Base-by-base conservation (phyloP, 176 grass and related monocot species). In the sorghum (Sorghum bicolor) region DNA sequence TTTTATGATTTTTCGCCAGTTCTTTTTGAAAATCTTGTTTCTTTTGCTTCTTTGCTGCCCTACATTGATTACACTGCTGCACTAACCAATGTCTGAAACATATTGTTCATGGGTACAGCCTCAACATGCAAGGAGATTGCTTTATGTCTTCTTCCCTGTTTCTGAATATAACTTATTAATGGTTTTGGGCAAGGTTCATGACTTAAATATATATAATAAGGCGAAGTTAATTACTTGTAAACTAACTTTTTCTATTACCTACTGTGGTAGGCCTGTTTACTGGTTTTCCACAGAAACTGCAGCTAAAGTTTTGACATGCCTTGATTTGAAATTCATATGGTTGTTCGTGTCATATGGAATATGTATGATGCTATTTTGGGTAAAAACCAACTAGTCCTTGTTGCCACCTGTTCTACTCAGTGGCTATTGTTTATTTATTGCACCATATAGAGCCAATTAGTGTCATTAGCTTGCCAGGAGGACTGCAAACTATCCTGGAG, bases 401-500 rank as follows among this genome's bases (percentile, higher is more conserved):
- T 80, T 44, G 34, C 66, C 71, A 68, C 41, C 43, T 4, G 30
- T 74, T 64, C 70, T 74, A 47, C 60, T 53, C 22, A 24, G 36
- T 39, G 7, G 43, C 11, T 81, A 43, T 69, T 81, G 16, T 84
- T n/a, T 57, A 15, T 68, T 67, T 64, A 36, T 66, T 22, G 22
- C 5, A 45, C 57, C 62, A 67, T 44, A 72, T 64, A 80, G 76
- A 75, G 72, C 40, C 70, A 81, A 70, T 25, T 87, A 80, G 80
- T 80, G 38, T 76, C 19, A 15, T 62, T 83, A 40, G 72, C 69
- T 79, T 80, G 70, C 62, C 82, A 32, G 73, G 84, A 63, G 61
- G 78, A 39, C 76, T 70, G 75, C 80, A 69, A 60, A 78, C 48
- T 80, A 36, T 74, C 48, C 61, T 83, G 84, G 84, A 84, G 88